phyloP scores from a whole-genome alignment of 257 asterid species.

The Capsicum pubescens region DNA sequence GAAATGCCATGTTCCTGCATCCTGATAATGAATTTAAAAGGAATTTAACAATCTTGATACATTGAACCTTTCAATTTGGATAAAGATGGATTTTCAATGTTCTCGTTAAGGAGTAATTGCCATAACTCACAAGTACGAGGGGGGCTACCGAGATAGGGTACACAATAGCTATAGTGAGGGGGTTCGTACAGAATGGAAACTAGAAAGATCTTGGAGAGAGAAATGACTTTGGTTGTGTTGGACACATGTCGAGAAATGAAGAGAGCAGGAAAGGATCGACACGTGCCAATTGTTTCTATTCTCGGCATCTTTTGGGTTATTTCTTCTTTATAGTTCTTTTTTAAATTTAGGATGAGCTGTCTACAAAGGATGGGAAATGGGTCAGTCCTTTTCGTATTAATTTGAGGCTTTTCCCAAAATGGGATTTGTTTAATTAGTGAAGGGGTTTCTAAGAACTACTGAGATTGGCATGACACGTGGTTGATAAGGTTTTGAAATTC shows the following conservation, averaged over 20 bases:
- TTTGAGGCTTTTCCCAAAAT: not conserved
- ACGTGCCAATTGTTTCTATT: not conserved
- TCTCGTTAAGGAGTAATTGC: too few relatives aligned
- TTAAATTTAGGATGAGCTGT: not conserved
- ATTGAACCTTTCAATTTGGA: too few relatives aligned
- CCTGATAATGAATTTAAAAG: too few relatives aligned
- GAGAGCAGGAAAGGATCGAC: not conserved
- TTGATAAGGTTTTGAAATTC: not conserved
- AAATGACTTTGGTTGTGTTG: not conserved
- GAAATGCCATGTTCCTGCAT: too few relatives aligned
- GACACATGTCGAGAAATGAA: not conserved
- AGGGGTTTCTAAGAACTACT: not conserved
- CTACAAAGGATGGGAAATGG: not conserved
- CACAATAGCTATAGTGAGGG: not conserved
- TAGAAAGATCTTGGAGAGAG: not conserved
- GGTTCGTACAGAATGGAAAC: not conserved
- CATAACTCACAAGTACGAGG: too few relatives aligned
- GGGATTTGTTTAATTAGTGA: not conserved
- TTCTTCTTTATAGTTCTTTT: not conserved
- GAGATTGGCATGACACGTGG: conserved; percentile 12
- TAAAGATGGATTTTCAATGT: too few relatives aligned
- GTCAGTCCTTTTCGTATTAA: not conserved
- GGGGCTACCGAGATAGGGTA: not conserved
- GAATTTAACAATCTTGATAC: too few relatives aligned
- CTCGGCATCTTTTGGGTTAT: not conserved